Evolutionary conservation across 2,329 filamentous ascomycete species (phyloP), one percentile per base, ranked within the genome.

Genomic region (Apiospora aurea): DNA sequence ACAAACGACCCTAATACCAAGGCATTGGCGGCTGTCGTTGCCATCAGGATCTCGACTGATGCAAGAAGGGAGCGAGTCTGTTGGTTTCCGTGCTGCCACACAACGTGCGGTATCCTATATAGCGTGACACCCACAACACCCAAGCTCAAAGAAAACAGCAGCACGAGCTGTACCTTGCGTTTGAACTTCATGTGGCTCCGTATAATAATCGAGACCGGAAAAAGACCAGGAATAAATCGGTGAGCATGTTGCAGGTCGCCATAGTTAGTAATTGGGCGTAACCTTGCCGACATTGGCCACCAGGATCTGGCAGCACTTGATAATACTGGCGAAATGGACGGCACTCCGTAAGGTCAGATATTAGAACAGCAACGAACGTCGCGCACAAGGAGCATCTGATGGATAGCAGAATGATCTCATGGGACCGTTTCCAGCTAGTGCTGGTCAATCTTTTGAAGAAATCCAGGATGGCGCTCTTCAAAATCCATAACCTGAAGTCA

Each of bases 1-100:
- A 98, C 91, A 78, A 98, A 98, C 0, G 95, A 97, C 16, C 96
- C 96, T 2, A 99, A 89, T 0, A 98, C 93, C 26, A 99, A 87
- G 3, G 93, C 92, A 80, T 98, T 99, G 16, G 96, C 94, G 0
- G 97, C 93, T 0, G 91, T 90, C 0, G 95, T 94, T 6, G 96
- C 95, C 69, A 96, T 95, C 0, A 98, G 87, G 10, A 98, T 92
- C 79, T 99, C 96, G 24, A 97, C 87, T 0, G 95, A 97, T 5
- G 96, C 96, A 75, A 97, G 87, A 1, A 98, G 89, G 0, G 96
- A 97, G 64, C 96, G 93, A 76, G 93, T 94, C 78, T 96, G 94
- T 80, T 98, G 96, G 41, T 89, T 87, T 2, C 95, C 94, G 72
- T 90, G 83, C 67, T 88, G 85, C 2, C 86, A 78, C 70, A 98